Conservation (phyloP, 208 protist species). For the Acanthamoeba castellanii region DNA sequence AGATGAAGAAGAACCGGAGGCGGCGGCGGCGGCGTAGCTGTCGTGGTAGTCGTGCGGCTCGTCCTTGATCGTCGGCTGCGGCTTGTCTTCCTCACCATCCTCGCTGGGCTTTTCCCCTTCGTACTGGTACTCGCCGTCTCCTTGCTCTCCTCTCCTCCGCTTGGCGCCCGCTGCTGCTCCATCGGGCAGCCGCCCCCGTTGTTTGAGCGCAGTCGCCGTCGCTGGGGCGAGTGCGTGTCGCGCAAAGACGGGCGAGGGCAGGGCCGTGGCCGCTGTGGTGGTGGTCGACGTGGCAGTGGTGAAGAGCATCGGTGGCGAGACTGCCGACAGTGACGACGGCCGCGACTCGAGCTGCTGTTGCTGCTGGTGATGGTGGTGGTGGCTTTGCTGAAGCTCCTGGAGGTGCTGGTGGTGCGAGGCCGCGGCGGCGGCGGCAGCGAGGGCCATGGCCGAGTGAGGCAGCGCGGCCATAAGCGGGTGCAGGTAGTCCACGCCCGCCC, state of each 20-base stretch:
- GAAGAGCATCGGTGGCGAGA: background rate
- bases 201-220: no score
- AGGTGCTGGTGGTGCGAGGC: background rate
- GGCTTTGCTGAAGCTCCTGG: background rate
- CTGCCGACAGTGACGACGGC: background rate
- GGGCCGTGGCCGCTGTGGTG: background rate
- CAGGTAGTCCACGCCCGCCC: background rate
- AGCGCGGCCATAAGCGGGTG: background rate
- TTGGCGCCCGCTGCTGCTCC: background rate
- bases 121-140: background rate
- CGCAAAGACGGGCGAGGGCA: background rate
- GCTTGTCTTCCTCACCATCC: background rate
- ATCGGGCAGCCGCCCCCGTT: background rate
- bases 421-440: background rate
- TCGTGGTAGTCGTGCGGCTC: slow-evolving; percentile 13
- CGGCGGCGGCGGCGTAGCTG: background rate
- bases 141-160: background rate
- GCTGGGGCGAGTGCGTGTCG: background rate
- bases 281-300: background rate
- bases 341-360: background rate
- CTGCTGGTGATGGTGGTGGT: background rate
- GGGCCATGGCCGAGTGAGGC: background rate
- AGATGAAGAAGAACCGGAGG: no score
- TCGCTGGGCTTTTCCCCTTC: background rate
- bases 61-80: background rate